Evolutionary conservation across 768 basidiomycete genomes (phyloP), one percentile per base, ranked within the genome.

Genomic region (Kwoniella shandongensis): DNA sequence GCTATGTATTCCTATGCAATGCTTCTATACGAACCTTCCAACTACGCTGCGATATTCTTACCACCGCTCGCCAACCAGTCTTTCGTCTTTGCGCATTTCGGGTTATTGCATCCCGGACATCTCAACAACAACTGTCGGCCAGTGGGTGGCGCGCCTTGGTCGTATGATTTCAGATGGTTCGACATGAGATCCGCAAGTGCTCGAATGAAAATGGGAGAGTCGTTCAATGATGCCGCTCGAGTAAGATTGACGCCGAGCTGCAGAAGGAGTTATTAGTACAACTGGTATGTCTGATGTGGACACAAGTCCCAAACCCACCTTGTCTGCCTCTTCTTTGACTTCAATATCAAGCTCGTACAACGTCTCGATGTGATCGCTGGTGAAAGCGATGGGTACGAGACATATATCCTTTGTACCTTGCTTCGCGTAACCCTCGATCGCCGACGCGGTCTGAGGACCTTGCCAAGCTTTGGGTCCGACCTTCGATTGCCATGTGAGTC

Each of bases 361-460:
- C 22, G 96, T 99, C 81, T 99, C 96, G 70, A 99, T 98, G 75
- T 99, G 96, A 78, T 99, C 96, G 75, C 88, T 92, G 13, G 96
- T 99, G 79, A 99, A 99, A 23, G 96, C 96, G 61, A 99, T 92
- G 0, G 96, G 96, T 6, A 99, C 85, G 36, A 98, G 79, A 54
- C 97, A 70, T 32, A 79, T 65, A 58, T 81, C 75, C 61, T 80
- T 80, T 54, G 78, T 63, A 25, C 80, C 80, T 25, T 71, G 71
- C 70, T 78, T 77, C 26, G 76, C 77, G 22, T 79, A 69, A 0
- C 80, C 81, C 63, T 96, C 91, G 73, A 99, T 79, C 42, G 92
- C 89, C 51, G 90, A 91, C 17, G 83, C 81, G 1, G 96, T 99
- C 77, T 97, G 92, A 80, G 91, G 91, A 3, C 96, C 96, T 84